A percentile compares a stretch with the other conserved stretches of the same genome.
These are phyloP conservation scores for Halophytophthora batemanensis DNA, from an alignment of 352 stramenopile species.

Conservation along the genomic window DNA sequence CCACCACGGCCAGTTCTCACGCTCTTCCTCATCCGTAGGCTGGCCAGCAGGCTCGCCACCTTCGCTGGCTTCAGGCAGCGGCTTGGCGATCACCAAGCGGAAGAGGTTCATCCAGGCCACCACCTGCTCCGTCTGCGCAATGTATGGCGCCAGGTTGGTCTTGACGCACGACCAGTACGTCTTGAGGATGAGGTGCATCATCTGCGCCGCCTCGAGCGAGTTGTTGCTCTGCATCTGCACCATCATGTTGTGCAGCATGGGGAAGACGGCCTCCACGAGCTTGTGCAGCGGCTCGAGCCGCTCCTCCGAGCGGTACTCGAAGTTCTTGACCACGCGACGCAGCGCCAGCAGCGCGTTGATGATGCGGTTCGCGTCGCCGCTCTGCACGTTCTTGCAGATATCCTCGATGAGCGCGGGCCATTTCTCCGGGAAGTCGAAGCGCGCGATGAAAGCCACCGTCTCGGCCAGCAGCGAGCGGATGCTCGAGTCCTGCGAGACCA, in stretches of 20 bases:
- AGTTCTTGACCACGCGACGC: slow-evolving; percentile 96
- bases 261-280: slow-evolving; percentile 92
- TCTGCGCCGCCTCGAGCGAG: slow-evolving; percentile 92
- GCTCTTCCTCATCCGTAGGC: slow-evolving; percentile 89
- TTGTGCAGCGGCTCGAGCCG: slow-evolving; percentile 88
- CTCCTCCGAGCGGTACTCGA: slow-evolving; percentile 96
- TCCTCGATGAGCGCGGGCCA: slow-evolving; percentile 92
- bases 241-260: slow-evolving; percentile 92
- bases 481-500: slow-evolving; percentile 41
- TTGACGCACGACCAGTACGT: slow-evolving; percentile 98
- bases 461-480: slow-evolving; percentile 88
- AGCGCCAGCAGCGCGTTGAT: slow-evolving; percentile 92
- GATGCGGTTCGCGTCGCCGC: slow-evolving; percentile 79
- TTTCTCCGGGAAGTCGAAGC: slow-evolving; percentile 94
- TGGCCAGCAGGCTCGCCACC: slow-evolving; percentile 81
- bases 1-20: slow-evolving; percentile 95
- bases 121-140: slow-evolving; percentile 85
- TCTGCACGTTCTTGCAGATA: slow-evolving; percentile 90
- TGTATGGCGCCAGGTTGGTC: slow-evolving; percentile 88
- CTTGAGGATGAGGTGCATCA: slow-evolving; percentile 95
- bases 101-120: slow-evolving; percentile 93
- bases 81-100: slow-evolving; percentile 86
- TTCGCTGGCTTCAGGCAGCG: slow-evolving; percentile 85
- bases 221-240: slow-evolving; percentile 77
- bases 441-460: slow-evolving; percentile 92